These are phyloP conservation scores for Nelumbo lutea DNA, from an alignment of 164 flowering plant genomes.

Conservation along the genomic window DNA sequence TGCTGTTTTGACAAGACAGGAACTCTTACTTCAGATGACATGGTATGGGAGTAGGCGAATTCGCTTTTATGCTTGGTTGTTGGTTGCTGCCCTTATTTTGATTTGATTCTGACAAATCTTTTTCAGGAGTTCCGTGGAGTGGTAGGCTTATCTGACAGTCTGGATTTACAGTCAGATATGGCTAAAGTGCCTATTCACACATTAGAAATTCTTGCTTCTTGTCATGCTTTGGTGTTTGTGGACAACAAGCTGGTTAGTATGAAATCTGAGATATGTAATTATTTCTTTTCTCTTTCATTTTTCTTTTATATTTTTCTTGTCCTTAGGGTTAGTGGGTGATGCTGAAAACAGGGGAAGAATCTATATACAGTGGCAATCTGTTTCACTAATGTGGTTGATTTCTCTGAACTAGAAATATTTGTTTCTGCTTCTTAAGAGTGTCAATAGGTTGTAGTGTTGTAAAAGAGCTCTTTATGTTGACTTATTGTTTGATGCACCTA, in stretches of 20 bases:
- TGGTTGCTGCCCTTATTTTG: not conserved
- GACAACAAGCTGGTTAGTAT: slow-evolving; percentile 80
- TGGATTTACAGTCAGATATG: slow-evolving; percentile 66
- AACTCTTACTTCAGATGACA: slow-evolving; percentile 97
- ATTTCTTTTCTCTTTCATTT: no score
- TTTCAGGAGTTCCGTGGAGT: slow-evolving; percentile 87
- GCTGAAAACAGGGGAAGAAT: no score
- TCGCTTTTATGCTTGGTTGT: not conserved
- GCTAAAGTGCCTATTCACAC: slow-evolving; percentile 65
- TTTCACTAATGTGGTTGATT: no score
- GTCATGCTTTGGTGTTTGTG: slow-evolving; percentile 96
- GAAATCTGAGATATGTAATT: no score
- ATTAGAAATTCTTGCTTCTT: slow-evolving; percentile 78
- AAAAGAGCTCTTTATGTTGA: no score
- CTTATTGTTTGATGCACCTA: no score
- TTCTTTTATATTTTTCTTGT: slow-evolving; percentile 10
- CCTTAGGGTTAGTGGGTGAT: not conserved
- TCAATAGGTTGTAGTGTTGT: no score
- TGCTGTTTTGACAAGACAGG: slow-evolving; percentile 99
- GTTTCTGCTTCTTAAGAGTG: no score
- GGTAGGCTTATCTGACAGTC: slow-evolving; percentile 52
- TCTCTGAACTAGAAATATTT: no score
- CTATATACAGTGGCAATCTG: no score
- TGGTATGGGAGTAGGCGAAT: slow-evolving; percentile 45
- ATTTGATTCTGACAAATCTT: not conserved